Percentiles rank a stretch among this genome's conserved stretches.
These are phyloP conservation scores for Eimeria brunetti DNA, from an alignment of 169 alveolate genomes.

Conservation along the genomic window DNA sequence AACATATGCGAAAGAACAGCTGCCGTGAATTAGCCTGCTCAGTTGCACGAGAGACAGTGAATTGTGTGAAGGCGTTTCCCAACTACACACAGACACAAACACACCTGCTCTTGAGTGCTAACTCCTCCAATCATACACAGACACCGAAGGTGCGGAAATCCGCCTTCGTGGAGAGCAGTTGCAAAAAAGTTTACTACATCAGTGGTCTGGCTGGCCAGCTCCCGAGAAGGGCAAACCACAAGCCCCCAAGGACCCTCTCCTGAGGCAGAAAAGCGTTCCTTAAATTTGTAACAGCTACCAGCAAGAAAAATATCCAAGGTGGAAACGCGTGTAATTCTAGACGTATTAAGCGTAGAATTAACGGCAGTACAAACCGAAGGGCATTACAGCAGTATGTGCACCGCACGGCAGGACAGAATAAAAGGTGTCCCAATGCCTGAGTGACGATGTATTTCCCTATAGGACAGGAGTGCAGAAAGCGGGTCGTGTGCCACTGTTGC, in stretches of 20 bases:
- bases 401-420: background rate
- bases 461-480: background rate
- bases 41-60: background rate
- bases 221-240: slow-evolving; percentile 96
- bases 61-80: background rate
- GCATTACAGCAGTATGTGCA: background rate
- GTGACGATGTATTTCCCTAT: background rate
- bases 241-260: slow-evolving; percentile 96
- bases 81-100: background rate
- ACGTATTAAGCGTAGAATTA: background rate
- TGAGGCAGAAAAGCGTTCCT: slow-evolving; percentile 66
- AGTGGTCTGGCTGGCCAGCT: slow-evolving; percentile 95
- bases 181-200: slow-evolving; percentile 89
- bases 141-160: slow-evolving; percentile 86
- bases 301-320: background rate
- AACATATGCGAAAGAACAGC: background rate
- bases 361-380: background rate
- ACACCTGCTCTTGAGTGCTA: slow-evolving; percentile 86
- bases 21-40: background rate
- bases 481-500: background rate
- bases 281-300: background rate
- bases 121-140: slow-evolving; percentile 92
- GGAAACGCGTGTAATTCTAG: background rate
- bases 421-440: background rate
- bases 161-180: slow-evolving; percentile 83